Conservation (phyloP, 345 rosid species). For the Syzygium aromaticum region DNA sequence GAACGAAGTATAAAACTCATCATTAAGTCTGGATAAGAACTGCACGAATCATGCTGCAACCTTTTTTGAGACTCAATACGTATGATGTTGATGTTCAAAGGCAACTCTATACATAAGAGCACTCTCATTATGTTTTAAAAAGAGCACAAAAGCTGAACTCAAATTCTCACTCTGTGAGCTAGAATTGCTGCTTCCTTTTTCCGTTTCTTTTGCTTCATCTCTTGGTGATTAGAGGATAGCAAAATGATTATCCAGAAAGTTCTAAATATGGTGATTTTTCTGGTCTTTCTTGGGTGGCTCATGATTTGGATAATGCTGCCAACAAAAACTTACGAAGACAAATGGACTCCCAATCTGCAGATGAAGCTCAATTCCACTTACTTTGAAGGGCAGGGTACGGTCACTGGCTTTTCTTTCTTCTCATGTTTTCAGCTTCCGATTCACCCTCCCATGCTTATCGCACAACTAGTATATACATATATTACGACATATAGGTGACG, state of each 20-base stretch:
- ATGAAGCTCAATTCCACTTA: constrained; percentile 32
- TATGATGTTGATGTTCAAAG: background rate
- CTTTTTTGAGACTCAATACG: background rate
- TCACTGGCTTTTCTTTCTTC: background rate
- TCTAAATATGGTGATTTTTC: background rate
- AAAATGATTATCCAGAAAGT: background rate
- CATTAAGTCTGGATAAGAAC: background rate
- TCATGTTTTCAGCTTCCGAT: background rate
- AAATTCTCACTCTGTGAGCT: background rate
- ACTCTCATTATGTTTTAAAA: background rate
- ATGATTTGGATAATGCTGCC: constrained; percentile 68
- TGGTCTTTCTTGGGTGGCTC: constrained; percentile 40
- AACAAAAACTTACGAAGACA: constrained; percentile 30
- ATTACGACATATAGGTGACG: background rate
- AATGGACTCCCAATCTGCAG: constrained; percentile 34
- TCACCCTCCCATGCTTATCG: background rate
- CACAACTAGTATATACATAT: background rate
- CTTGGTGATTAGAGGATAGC: background rate
- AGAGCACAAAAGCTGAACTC: background rate
- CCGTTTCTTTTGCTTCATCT: background rate
- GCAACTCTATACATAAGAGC: background rate
- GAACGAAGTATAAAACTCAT: background rate
- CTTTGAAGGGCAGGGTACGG: constrained; percentile 46
- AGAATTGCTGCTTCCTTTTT: background rate
- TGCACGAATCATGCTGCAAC: constrained; percentile 4